A percentile compares a stretch with the other conserved stretches of the same genome.
These are phyloP conservation scores for Raphanus sativus DNA, from an alignment of 345 rosid species.

Conservation along the genomic window DNA sequence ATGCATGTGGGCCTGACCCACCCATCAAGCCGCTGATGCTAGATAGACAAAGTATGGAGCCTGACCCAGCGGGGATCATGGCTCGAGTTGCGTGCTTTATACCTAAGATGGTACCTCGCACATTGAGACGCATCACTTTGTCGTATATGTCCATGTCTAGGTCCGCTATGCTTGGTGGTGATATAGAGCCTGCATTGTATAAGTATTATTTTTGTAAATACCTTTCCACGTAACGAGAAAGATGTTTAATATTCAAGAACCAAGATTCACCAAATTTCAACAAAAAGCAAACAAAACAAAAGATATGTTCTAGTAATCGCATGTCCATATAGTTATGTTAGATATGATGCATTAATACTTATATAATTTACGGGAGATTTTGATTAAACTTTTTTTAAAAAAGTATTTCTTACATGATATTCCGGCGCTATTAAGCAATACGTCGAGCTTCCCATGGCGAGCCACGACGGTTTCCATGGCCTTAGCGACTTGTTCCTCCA, in stretches of 20 bases:
- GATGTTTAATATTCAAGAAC: neutral
- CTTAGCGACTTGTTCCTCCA: conserved; percentile 58
- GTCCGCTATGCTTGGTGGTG: conserved; percentile 59
- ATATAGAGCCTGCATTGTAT: conserved; percentile 34
- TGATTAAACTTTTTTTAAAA: neutral
- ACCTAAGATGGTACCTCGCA: conserved; percentile 57
- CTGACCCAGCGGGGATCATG: conserved; percentile 64
- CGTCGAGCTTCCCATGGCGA: conserved; percentile 62
- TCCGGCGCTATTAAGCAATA: conserved; percentile 83
- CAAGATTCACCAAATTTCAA: neutral
- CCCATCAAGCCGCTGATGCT: conserved; percentile 81
- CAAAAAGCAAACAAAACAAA: neutral
- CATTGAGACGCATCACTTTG: conserved; percentile 62
- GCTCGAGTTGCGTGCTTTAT: conserved; percentile 80
- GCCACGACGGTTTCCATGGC: conserved; percentile 47
- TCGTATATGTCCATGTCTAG: conserved; percentile 65
- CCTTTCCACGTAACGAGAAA: neutral
- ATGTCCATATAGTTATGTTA: neutral
- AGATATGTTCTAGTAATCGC: neutral
- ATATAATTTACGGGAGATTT: neutral
- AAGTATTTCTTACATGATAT: conserved; percentile 44
- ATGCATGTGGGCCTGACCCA: conserved; percentile 73
- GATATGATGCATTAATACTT: neutral
- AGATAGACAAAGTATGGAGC: conserved; percentile 69
- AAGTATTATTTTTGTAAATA: neutral